Evolutionary conservation across 164 flowering plant genomes (phyloP).

Genomic region (Liriodendron chinense): DNA sequence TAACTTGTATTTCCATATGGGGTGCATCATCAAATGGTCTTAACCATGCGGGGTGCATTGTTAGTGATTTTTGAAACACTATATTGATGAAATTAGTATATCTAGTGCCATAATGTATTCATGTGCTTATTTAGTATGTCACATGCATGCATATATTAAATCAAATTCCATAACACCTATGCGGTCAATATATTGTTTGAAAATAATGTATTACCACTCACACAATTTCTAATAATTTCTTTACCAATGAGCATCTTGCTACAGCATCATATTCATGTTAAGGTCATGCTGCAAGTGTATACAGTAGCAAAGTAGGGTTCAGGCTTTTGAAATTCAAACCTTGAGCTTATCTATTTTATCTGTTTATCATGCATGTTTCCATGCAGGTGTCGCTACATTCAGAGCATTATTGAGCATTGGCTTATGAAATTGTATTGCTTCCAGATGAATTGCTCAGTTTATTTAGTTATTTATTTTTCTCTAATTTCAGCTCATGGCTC

Average conservation of each 20-base stretch:
- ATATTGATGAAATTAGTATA: neutral
- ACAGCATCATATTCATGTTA: neutral
- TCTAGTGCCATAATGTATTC: neutral
- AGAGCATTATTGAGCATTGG: no score
- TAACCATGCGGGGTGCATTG: neutral
- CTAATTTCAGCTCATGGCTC: constrained; percentile 70
- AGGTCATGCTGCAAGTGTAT: neutral
- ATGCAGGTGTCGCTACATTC: no score
- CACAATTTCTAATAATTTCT: neutral
- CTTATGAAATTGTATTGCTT: neutral
- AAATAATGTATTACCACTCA: neutral
- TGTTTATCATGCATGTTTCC: no score
- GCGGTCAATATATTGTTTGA: no score
- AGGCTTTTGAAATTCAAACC: no score
- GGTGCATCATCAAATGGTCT: neutral
- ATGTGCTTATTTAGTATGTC: neutral
- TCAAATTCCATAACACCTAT: neutral
- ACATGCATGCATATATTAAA: neutral
- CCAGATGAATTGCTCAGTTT: neutral
- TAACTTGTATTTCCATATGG: neutral
- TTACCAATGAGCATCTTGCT: neutral
- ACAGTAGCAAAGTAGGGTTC: no score
- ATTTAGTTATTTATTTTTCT: neutral
- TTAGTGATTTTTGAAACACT: neutral
- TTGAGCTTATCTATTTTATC: no score